These are phyloP conservation scores for Aspergillus fijiensis DNA, from an alignment of 2,329 filamentous ascomycete genomes.

Conservation along the genomic window DNA sequence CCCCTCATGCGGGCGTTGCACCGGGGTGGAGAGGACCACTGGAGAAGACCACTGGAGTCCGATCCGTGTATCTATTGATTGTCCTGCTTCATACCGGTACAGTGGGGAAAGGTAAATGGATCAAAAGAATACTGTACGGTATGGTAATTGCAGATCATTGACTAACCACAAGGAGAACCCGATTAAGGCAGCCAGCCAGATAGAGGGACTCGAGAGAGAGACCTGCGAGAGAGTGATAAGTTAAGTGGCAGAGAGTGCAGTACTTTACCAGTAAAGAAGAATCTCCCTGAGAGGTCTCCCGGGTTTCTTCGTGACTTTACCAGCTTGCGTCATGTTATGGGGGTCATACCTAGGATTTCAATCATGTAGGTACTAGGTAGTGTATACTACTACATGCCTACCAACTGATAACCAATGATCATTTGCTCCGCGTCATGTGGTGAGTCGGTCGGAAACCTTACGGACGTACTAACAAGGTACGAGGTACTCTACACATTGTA, in stretches of 20 bases:
- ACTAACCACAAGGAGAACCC: neutral
- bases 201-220: neutral
- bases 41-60: conserved; percentile 9
- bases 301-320: neutral
- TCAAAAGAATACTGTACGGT: neutral
- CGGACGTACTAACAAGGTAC: neutral
- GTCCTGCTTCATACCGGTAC: neutral
- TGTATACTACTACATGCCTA: neutral
- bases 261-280: too few species aligned
- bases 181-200: neutral
- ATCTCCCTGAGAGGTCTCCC: too few species aligned
- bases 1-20: conserved; percentile 19
- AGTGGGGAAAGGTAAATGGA: neutral
- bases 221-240: neutral
- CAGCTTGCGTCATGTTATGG: conserved; percentile 13
- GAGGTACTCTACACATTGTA: too few species aligned
- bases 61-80: neutral
- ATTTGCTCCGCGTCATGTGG: conserved; percentile 14
- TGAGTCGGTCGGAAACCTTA: conserved; percentile 3
- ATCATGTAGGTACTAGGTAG: neutral
- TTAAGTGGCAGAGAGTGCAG: neutral
- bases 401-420: conserved; percentile 10
- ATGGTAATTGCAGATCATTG: conserved; percentile 7
- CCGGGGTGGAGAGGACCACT: conserved; percentile 8
- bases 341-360: conserved; percentile 5